Conservation (phyloP, 2,329 filamentous ascomycete genomes). For the Penicillium sp. region DNA sequence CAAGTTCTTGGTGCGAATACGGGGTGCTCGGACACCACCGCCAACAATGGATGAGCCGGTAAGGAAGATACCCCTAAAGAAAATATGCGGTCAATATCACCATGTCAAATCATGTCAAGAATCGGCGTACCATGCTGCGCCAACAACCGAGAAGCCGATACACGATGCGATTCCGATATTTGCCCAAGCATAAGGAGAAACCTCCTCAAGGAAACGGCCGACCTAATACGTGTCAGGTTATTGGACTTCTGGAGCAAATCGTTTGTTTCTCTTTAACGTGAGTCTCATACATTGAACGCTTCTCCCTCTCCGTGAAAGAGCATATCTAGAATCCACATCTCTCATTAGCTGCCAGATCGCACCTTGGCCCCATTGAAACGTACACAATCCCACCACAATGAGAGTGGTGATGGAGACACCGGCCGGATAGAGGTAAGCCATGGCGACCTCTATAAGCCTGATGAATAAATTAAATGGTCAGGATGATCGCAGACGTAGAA, state of each 20-base stretch:
- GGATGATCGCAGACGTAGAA: conserved; percentile 11
- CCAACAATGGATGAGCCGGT: conserved; percentile 97
- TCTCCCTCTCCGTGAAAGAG: conserved; percentile 96
- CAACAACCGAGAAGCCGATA: conserved; percentile 93
- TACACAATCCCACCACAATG: conserved; percentile 75
- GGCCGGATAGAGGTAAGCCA: conserved; percentile 66
- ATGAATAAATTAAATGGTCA: conserved; percentile 21
- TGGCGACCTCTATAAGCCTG: conserved; percentile 40
- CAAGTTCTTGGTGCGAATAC: conserved; percentile 98
- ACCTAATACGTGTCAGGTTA: conserved; percentile 53
- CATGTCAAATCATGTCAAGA: not conserved
- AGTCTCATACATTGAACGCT: conserved; percentile 75
- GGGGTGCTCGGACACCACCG: conserved; percentile 91
- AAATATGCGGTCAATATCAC: conserved; percentile 7
- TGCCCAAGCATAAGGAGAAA: conserved; percentile 94
- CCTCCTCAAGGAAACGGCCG: conserved; percentile 87
- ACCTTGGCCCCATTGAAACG: conserved; percentile 33
- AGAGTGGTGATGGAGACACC: conserved; percentile 67
- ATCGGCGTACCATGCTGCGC: conserved; percentile 81
- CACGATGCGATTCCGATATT: conserved; percentile 86
- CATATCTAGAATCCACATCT: conserved; percentile 66
- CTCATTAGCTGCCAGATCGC: conserved; percentile 19
- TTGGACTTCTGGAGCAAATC: not conserved
- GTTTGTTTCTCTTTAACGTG: not conserved
- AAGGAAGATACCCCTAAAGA: conserved; percentile 91